Percentiles rank a stretch among this genome's conserved stretches.
phyloP scores from a whole-genome alignment of 345 rosid species.

The Anastatica hierochuntica region DNA sequence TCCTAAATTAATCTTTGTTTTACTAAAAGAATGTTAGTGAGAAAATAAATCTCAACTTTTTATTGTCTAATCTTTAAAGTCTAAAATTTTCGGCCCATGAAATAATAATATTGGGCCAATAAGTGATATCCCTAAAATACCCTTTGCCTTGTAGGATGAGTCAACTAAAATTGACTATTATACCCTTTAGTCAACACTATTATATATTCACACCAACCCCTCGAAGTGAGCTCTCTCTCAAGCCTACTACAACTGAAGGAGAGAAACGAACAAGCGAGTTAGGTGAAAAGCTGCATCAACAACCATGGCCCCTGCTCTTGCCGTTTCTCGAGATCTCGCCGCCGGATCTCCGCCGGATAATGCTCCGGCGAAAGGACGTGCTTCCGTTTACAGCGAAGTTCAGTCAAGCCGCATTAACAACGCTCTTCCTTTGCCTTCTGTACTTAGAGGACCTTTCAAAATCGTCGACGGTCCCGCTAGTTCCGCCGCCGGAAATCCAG shows the following conservation, averaged over 20 bases:
- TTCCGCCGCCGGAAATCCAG: conserved; percentile 93
- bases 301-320: conserved; percentile 58
- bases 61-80: not conserved
- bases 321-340: conserved; percentile 30
- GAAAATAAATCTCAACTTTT: not conserved
- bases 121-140: no score
- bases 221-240: conserved; percentile 17
- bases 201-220: conserved; percentile 27
- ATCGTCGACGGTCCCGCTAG: conserved; percentile 83
- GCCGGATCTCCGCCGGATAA: conserved; percentile 24
- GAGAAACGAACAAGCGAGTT: conserved; percentile 11
- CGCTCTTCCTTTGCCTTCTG: conserved; percentile 76
- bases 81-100: not conserved
- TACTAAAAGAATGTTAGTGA: no score
- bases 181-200: not conserved
- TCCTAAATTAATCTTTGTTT: no score
- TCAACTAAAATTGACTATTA: not conserved
- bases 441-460: conserved; percentile 50
- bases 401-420: conserved; percentile 72
- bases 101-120: not conserved
- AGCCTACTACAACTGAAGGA: not conserved
- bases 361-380: conserved; percentile 41
- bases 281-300: conserved; percentile 6
- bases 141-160: conserved; percentile 22
- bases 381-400: conserved; percentile 78